These are phyloP conservation scores for Cenchrus americanus DNA, from an alignment of 176 grass and related monocot species.

Conservation along the genomic window DNA sequence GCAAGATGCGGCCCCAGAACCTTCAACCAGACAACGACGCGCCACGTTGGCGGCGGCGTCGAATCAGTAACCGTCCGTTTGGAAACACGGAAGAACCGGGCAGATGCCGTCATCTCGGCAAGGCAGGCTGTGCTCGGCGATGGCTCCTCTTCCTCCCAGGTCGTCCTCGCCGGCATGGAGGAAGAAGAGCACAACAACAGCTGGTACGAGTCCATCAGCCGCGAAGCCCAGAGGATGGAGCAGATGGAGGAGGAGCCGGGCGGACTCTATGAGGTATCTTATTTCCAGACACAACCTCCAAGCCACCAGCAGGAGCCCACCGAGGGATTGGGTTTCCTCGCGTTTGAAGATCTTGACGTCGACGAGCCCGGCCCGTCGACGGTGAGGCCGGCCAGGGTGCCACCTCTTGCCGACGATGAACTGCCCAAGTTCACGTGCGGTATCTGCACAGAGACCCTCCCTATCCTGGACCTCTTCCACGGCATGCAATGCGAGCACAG, in stretches of 20 bases:
- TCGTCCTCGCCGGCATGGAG: not conserved
- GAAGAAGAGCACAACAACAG: not conserved
- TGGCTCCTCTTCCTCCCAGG: not conserved
- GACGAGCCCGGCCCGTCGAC: slow-evolving; percentile 28
- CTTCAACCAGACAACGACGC: not conserved
- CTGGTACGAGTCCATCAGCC: not conserved
- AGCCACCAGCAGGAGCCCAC: not conserved
- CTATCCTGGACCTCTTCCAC: slow-evolving; percentile 38
- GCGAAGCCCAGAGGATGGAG: not conserved
- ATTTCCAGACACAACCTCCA: not conserved
- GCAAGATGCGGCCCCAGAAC: not conserved
- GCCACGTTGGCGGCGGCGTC: not conserved
- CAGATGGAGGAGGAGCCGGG: not conserved
- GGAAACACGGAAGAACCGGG: not conserved
- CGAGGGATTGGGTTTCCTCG: not conserved
- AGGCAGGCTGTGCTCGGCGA: not conserved
- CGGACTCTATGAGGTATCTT: not conserved
- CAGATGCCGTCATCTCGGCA: not conserved
- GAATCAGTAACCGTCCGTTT: not conserved
- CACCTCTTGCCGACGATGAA: slow-evolving; percentile 30
- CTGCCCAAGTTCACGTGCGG: slow-evolving; percentile 44
- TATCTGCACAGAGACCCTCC: slow-evolving; percentile 52
- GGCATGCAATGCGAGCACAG: slow-evolving; percentile 40
- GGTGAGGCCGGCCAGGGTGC: not conserved
- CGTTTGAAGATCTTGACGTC: slow-evolving; percentile 7